A percentile compares a stretch with the other conserved stretches of the same genome.
Conservation (phyloP, 257 asterid species). For the Galeopsis tetrahit region DNA sequence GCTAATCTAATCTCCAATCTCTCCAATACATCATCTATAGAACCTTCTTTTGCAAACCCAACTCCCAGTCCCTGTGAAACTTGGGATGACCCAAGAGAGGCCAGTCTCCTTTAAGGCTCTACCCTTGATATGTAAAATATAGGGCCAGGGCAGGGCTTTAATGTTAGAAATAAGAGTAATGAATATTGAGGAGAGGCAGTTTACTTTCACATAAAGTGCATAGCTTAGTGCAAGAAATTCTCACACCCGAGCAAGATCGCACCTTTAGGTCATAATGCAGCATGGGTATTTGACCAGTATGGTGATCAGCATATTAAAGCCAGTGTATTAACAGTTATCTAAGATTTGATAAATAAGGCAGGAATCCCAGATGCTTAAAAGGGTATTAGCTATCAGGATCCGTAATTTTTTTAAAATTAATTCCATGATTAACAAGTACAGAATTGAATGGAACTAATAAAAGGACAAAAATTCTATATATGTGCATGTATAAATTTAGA, state of each 20-base stretch:
- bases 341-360: conserved; percentile 8
- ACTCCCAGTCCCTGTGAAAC: background rate
- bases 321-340: background rate
- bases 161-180: conserved; percentile 10
- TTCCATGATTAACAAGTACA: background rate
- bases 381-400: background rate
- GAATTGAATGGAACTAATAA: background rate
- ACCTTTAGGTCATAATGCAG: conserved; percentile 3
- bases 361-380: conserved; percentile 6
- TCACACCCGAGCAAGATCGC: background rate
- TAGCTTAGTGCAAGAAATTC: conserved; percentile 20
- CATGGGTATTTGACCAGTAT: conserved; percentile 6
- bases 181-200: background rate
- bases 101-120: background rate
- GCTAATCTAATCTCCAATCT: background rate
- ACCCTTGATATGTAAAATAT: background rate
- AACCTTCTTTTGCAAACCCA: background rate
- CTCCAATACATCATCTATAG: background rate
- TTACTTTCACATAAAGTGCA: background rate
- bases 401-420: conserved; percentile 4
- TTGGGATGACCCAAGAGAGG: too few relatives aligned
- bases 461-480: too few relatives aligned
- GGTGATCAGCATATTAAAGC: background rate
- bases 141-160: background rate
- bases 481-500: background rate